Conservation (phyloP, 805 yeast genomes). For the Candida tibetensis region DNA sequence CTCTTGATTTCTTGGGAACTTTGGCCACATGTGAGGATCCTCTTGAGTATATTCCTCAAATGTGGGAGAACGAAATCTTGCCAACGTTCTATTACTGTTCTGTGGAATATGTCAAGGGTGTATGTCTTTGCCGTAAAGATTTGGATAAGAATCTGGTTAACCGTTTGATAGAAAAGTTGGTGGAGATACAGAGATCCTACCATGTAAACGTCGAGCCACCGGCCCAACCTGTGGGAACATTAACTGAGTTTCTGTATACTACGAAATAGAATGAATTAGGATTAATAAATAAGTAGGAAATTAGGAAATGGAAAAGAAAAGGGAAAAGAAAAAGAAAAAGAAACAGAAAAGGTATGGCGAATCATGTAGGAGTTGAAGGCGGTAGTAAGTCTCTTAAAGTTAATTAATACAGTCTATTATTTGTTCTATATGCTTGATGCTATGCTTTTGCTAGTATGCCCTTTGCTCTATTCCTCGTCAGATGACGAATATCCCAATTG, state of each 20-base stretch:
- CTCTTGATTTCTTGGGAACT: conserved; percentile 40
- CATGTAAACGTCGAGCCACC: conserved; percentile 36
- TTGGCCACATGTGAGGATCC: conserved; percentile 40
- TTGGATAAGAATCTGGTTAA: conserved; percentile 31
- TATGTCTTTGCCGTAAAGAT: conserved; percentile 53
- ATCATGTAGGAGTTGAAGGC: too few species aligned
- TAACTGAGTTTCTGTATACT: conserved; percentile 30
- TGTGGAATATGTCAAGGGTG: conserved; percentile 60
- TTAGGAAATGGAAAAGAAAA: conserved; percentile 2
- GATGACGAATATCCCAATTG: neutral
- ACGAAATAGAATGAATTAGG: neutral
- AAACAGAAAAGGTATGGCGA: too few species aligned
- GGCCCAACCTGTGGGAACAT: conserved; percentile 26
- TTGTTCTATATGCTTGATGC: too few species aligned
- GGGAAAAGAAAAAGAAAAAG: conserved; percentile 10
- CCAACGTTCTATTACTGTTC: conserved; percentile 76
- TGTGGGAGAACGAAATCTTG: conserved; percentile 59
- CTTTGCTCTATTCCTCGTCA: neutral
- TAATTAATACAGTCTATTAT: too few species aligned
- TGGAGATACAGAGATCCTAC: conserved; percentile 28
- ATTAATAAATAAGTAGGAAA: neutral
- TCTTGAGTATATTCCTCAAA: conserved; percentile 32
- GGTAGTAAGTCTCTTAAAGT: neutral
- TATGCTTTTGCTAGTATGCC: neutral
- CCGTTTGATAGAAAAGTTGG: conserved; percentile 26